phyloP scores from a whole-genome alignment of 2,329 filamentous ascomycete species.

The Neurospora sp. region DNA sequence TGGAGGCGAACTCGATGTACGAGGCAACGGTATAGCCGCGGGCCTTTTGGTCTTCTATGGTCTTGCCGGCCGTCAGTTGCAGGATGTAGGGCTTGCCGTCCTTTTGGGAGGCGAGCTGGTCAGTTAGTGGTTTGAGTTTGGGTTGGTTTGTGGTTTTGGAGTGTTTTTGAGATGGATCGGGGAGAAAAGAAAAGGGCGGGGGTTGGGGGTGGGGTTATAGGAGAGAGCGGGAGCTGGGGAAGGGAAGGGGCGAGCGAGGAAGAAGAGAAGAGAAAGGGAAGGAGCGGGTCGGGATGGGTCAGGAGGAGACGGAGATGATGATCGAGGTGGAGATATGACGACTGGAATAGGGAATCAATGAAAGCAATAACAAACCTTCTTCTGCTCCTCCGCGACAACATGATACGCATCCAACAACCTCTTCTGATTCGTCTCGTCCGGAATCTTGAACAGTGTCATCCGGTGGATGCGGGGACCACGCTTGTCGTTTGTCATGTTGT shows the following conservation, averaged over 20 bases:
- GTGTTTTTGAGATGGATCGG: background rate
- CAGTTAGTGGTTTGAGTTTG: background rate
- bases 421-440: slow-evolving; percentile 32
- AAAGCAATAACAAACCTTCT: slow-evolving; percentile 27
- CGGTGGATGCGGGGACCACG: slow-evolving; percentile 35
- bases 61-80: slow-evolving; percentile 38
- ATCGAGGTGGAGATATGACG: background rate
- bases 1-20: slow-evolving; percentile 51
- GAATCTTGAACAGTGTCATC: slow-evolving; percentile 45
- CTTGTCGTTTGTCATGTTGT: slow-evolving; percentile 4
- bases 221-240: background rate
- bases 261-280: background rate
- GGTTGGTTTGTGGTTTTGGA: background rate
- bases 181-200: too few species aligned
- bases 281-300: background rate
- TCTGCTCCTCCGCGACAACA: slow-evolving; percentile 28
- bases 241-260: background rate
- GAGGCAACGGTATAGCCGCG: slow-evolving; percentile 58
- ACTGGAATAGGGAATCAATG: background rate
- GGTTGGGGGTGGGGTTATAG: background rate
- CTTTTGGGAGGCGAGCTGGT: slow-evolving; percentile 28
- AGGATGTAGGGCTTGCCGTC: slow-evolving; percentile 64
- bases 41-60: slow-evolving; percentile 47
- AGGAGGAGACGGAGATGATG: background rate
- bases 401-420: slow-evolving; percentile 36